Evolutionary conservation across 164 flowering plant species (phyloP), one percentile per base, ranked within the genome.

Genomic region (Nelumbo lutea): DNA sequence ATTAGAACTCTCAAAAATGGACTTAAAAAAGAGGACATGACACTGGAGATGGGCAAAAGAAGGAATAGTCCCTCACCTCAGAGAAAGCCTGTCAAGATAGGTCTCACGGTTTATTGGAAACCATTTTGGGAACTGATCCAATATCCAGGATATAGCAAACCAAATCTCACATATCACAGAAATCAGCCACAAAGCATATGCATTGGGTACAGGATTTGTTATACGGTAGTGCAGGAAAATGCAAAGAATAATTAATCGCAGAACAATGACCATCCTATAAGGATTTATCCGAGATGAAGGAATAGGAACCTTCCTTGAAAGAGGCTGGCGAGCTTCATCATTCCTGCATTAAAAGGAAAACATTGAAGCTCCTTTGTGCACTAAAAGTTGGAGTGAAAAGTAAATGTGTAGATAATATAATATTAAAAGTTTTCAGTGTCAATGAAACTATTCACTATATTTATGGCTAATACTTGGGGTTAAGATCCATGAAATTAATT

Each of bases 311-410:
- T 84, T 84, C 71, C 87, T 80, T 13, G 87, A 84, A 64, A 84
- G 84, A 64, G 87, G 87, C 69, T 84, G 85, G 41, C 87, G 81
- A 42, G 84, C 84, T 76, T 84, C 87, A 72, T 84, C 87, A 83
- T 83, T 84, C 75, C 88, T 84, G 72, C 46, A 68, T 59, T n/a
- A n/a, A 42, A 60, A 67, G 42, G 42, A 62, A 64, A 46, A 5
- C 59, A 50, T 50, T 60, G 15, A 42, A 71, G 45, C 15, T 42
- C 64, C 40, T 46, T 69, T 3, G 7, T 42, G 65, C 59, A 44
- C 59, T 13, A 47, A 50, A 53, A 55, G 48, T 1, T 1, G 38
- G 9, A 64, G 50, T 5, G 39, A 50, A 50, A 50, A 50, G 53
- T 13, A 50, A 50, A 13, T 3, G 9, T 27, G 27, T 27, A 50